Percentiles rank a stretch among this genome's conserved stretches.
These are phyloP conservation scores for Monascus ruber DNA, from an alignment of 2,329 filamentous ascomycete genomes.

Conservation along the genomic window DNA sequence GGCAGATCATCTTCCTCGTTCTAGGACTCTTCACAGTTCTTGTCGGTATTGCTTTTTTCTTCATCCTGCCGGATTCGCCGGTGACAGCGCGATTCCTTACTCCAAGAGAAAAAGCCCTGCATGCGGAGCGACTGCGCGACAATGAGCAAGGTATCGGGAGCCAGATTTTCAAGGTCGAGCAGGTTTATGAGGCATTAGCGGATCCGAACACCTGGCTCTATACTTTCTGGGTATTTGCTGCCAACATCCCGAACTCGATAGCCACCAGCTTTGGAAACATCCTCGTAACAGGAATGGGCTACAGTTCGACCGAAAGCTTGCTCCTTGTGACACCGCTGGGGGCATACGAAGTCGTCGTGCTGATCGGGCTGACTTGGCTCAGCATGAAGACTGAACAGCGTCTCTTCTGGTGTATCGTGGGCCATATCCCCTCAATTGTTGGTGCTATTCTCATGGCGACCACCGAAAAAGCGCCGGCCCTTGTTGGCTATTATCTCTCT, in stretches of 20 bases:
- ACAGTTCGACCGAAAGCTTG: conserved; percentile 19
- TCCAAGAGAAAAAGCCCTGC: conserved; percentile 18
- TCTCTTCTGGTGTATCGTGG: conserved; percentile 24
- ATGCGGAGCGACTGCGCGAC: conserved; percentile 22
- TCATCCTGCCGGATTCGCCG: conserved; percentile 26
- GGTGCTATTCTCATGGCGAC: conserved; percentile 30
- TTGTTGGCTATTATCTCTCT: conserved; percentile 29
- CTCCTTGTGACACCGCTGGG: conserved; percentile 28
- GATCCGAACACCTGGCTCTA: conserved; percentile 27
- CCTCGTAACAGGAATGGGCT: conserved; percentile 28
- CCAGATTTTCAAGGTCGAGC: conserved; percentile 21
- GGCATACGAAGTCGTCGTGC: conserved; percentile 26
- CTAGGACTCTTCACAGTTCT: conserved; percentile 23
- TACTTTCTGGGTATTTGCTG: conserved; percentile 25
- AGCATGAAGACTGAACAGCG: conserved; percentile 25
- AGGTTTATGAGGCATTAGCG: conserved; percentile 22
- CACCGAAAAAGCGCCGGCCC: conserved; percentile 22
- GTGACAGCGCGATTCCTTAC: conserved; percentile 21
- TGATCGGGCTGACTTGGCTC: conserved; percentile 26
- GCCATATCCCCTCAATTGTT: conserved; percentile 25
- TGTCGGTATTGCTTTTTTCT: conserved; percentile 27
- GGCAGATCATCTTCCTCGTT: conserved; percentile 30
- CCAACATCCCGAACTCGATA: conserved; percentile 28
- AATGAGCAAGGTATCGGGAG: conserved; percentile 28
- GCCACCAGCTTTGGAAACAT: conserved; percentile 29